Evolutionary conservation across 139 green algal genomes (phyloP).

Genomic region (Picochlorum costavermella): DNA sequence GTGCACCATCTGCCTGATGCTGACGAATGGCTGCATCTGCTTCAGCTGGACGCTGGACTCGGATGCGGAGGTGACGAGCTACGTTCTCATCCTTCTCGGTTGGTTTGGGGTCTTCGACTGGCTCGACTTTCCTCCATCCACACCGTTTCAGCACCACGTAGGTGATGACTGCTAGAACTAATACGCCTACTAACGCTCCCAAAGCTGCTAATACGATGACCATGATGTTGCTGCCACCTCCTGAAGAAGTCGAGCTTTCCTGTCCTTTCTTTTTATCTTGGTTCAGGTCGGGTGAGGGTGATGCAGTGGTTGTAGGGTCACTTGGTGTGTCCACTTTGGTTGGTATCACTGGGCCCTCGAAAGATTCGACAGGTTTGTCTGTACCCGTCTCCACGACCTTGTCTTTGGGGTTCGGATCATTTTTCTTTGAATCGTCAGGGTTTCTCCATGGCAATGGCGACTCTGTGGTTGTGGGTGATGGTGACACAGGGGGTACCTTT

Average conservation of each 20-base stretch:
- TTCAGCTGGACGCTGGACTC: constrained; percentile 7
- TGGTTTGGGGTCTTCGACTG: not conserved
- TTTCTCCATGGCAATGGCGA: not conserved
- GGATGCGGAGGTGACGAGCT: not conserved
- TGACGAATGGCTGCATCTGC: constrained; percentile 9
- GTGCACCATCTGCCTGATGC: constrained; percentile 1
- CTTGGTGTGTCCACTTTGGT: too few relatives aligned
- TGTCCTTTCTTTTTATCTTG: not conserved
- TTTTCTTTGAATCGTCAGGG: too few relatives aligned
- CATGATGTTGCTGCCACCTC: not conserved
- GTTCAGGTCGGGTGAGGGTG: not conserved
- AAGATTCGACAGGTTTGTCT: too few relatives aligned
- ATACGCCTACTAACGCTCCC: not conserved
- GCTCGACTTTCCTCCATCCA: not conserved
- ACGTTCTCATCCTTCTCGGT: not conserved
- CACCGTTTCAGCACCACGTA: not conserved
- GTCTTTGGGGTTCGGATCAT: too few relatives aligned
- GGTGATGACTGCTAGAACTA: not conserved
- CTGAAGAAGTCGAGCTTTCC: not conserved
- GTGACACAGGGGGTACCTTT: not conserved
- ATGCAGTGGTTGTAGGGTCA: not conserved
- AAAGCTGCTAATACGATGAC: constrained; percentile 1
- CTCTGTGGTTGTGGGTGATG: not conserved
- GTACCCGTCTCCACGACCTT: too few relatives aligned
- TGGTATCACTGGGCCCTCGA: too few relatives aligned